Evolutionary conservation across 2,329 filamentous ascomycete genomes (phyloP).

Genomic region (Thelonectria discophora): DNA sequence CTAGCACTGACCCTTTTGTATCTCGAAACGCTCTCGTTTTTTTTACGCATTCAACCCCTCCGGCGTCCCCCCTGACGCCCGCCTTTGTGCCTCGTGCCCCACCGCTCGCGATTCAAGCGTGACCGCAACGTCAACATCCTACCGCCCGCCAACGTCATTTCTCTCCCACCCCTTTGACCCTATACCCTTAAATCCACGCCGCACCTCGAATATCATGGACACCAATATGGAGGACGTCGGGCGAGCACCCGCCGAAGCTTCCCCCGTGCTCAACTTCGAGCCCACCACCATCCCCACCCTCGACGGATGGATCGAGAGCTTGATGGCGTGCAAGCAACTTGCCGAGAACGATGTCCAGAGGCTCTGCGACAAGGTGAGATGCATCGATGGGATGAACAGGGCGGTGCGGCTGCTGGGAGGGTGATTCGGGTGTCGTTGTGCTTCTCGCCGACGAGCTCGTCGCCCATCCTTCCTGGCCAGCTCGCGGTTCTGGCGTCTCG

Average conservation of each 20-base stretch:
- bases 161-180: constrained; percentile 32
- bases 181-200: constrained; percentile 14
- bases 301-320: constrained; percentile 97
- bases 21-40: neutral
- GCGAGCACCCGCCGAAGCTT: constrained; percentile 82
- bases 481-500: constrained; percentile 37
- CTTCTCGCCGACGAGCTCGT: constrained; percentile 12
- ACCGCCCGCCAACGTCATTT: constrained; percentile 38
- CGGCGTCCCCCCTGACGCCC: constrained; percentile 36
- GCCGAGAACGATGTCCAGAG: constrained; percentile 93
- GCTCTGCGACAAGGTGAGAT: constrained; percentile 91
- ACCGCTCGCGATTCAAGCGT: constrained; percentile 44
- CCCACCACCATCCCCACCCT: constrained; percentile 90
- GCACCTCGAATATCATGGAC: constrained; percentile 70
- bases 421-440: neutral
- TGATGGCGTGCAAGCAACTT: constrained; percentile 99
- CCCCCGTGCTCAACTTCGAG: constrained; percentile 73
- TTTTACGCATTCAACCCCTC: constrained; percentile 24
- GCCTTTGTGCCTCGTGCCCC: constrained; percentile 44
- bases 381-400: neutral
- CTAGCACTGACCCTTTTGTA: constrained; percentile 1
- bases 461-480: constrained; percentile 23
- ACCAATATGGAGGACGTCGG: constrained; percentile 99
- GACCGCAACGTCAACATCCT: constrained; percentile 45
- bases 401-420: constrained; percentile 7